Base-by-base conservation (phyloP, 2,329 filamentous ascomycete genomes). In the Fusarium clavum region DNA sequence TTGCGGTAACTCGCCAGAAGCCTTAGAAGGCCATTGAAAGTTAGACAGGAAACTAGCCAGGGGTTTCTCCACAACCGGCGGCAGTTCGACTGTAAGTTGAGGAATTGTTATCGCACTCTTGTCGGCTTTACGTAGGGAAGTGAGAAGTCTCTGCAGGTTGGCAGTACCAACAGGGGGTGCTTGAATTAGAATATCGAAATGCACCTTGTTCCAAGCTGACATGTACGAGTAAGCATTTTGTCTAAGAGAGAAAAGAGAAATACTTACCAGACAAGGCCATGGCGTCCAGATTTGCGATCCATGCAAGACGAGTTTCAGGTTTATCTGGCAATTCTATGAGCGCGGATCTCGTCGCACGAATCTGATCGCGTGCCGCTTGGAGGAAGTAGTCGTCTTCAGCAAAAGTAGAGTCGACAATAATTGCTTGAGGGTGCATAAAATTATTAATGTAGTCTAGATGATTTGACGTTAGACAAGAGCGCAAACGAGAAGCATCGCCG, bases 41-140 rank as follows among this genome's bases (percentile, higher is more conserved):
- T 75, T 78, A 48, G 87, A 80, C 13, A 97, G 78, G 69, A 90
- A 94, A 16, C 81, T 81, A 54, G 88, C 84, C 8, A 92, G 87
- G 4, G 88, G 84, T 5, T 83, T 78, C 72, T 97, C 93, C 20
- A 94, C 82, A 30, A 88, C 81, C 29, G 88, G 82, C 1, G 94
- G 94, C 10, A 99, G 84, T 76, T 98, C 94, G 52, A 98, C 89
- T 4, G 92, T 97, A 48, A 99, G 83, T 67, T 92, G 90, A 5
- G 94, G 94, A 3, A 87, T 81, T 2, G 86, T 83, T 44, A 91
- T 83, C 1, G 91, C 90, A 48, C 89, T 86, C 77, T 94, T 95
- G 77, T 98, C 94, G 8, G 93, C 93, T 10, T 83, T 82, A 67
- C 87, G 84, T 27, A 99, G 84, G 7, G 94, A 97, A 64, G 87